phyloP scores from a whole-genome alignment of 495 filamentous ascomycete genomes.

The Annulohypoxylon stygium region DNA sequence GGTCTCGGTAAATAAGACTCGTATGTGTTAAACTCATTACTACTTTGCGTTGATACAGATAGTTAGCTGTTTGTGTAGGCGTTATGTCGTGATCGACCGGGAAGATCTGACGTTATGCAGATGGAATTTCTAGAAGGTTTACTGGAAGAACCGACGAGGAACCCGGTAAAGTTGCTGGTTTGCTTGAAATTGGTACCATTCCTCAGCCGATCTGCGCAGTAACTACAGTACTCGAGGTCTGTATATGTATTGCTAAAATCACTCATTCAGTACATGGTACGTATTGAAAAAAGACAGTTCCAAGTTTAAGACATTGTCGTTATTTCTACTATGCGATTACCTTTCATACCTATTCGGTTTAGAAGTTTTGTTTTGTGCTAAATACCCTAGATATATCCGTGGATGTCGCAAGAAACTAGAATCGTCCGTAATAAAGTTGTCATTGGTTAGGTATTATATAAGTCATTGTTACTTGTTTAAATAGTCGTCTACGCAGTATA shows the following conservation, averaged over 20 bases:
- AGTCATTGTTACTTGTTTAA: background rate
- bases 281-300: no score
- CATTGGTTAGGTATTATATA: background rate
- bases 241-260: no score
- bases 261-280: no score
- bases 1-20: no score
- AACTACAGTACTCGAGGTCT: background rate
- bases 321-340: no score
- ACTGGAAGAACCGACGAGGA: conserved; percentile 10
- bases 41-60: no score
- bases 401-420: background rate
- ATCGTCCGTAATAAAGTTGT: background rate
- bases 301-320: no score
- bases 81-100: conserved; percentile 40
- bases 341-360: no score
- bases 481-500: no score
- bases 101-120: conserved; percentile 37
- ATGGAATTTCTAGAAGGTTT: conserved; percentile 39
- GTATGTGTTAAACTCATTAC: no score
- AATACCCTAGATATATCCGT: no score
- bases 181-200: conserved; percentile 19
- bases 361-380: no score
- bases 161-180: conserved; percentile 1
- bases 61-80: background rate
- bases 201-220: background rate